These are phyloP conservation scores for Globisporangium cederbergense DNA, from an alignment of 352 stramenopile species.

Conservation along the genomic window DNA sequence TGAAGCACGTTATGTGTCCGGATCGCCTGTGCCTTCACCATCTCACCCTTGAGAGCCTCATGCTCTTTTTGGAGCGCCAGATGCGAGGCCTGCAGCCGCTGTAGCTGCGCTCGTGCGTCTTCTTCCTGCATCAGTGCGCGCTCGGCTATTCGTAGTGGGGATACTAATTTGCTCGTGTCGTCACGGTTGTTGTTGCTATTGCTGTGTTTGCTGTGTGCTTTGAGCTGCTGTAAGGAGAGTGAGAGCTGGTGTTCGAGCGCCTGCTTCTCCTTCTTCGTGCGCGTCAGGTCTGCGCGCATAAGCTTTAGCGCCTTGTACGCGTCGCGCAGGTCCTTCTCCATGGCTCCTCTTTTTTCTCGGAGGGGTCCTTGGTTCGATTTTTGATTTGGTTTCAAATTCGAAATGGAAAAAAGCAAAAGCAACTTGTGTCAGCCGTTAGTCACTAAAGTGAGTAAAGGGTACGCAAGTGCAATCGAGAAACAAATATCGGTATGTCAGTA, in stretches of 20 bases:
- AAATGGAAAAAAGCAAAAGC: neutral
- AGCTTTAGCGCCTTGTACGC: slow-evolving; percentile 24
- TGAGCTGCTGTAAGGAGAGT: neutral
- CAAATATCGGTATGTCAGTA: no score
- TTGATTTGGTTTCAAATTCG: neutral
- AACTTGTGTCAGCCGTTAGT: neutral
- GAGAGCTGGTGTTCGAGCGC: slow-evolving; percentile 11
- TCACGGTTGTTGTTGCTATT: neutral
- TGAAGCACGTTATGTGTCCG: neutral
- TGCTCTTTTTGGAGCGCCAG: neutral
- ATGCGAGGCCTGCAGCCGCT: neutral
- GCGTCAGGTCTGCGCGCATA: slow-evolving; percentile 17
- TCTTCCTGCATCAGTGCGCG: slow-evolving; percentile 7
- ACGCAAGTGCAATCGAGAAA: no score
- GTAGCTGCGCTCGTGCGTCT: slow-evolving; percentile 1
- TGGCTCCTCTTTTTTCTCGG: neutral
- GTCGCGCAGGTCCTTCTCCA: slow-evolving; percentile 20
- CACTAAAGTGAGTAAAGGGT: neutral
- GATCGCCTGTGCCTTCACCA: neutral
- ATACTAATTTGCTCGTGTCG: neutral
- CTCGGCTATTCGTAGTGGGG: neutral
- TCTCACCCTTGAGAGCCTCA: neutral
- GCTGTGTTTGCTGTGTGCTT: neutral
- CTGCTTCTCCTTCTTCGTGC: slow-evolving; percentile 21
- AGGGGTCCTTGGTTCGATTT: slow-evolving; percentile 1